Percentiles rank a stretch among this genome's conserved stretches.
These are phyloP conservation scores for Suhomyces yuchorum DNA, from an alignment of 1,139 yeast genomes.

Conservation along the genomic window DNA sequence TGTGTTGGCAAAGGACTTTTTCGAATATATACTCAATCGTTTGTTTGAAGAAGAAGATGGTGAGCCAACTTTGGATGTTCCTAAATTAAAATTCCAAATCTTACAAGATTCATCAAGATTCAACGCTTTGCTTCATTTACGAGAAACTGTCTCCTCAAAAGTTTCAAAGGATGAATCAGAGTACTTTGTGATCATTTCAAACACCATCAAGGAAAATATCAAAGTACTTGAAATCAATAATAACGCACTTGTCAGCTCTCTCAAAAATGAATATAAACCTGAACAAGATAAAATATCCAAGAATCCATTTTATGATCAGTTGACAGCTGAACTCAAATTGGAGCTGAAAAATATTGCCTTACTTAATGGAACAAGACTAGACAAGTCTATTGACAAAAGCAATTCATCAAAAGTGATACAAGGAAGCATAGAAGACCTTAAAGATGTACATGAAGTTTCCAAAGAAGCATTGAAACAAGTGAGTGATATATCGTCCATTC, in stretches of 20 bases:
- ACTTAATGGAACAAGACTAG: background rate
- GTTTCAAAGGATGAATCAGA: background rate
- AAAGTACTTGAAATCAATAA: background rate
- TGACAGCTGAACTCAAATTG: background rate
- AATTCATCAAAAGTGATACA: background rate
- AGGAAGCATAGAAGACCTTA: conserved; percentile 5
- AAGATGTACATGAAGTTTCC: conserved; percentile 20
- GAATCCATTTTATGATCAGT: background rate
- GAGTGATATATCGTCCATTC: conserved; percentile 22
- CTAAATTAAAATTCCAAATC: background rate
- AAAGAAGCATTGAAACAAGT: conserved; percentile 21
- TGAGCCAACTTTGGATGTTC: background rate
- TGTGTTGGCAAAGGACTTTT: background rate
- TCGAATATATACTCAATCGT: background rate
- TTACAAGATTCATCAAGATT: background rate
- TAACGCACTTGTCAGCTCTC: background rate
- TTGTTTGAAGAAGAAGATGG: background rate
- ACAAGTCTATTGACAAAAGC: background rate
- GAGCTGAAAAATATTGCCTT: background rate
- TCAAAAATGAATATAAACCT: background rate
- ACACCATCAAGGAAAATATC: conserved; percentile 1
- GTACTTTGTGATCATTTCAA: background rate
- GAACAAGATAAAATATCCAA: background rate
- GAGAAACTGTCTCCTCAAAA: background rate
- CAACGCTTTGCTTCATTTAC: background rate